Conservation (phyloP, 73 alveolate genomes). For the Blepharisma stoltei region DNA sequence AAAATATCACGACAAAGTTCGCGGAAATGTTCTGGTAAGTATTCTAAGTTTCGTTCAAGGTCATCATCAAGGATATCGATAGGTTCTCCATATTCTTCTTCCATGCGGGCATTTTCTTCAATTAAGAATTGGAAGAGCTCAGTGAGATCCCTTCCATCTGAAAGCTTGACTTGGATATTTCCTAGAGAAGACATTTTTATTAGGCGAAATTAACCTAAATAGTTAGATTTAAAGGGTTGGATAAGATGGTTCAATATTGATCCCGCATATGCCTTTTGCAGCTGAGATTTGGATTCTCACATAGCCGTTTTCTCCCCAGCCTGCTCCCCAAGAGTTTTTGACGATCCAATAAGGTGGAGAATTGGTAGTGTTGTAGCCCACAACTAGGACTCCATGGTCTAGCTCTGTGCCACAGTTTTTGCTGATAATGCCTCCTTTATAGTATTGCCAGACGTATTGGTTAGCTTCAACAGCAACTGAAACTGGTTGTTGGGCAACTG, state of each 20-base stretch:
- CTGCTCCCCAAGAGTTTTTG: conserved; percentile 84
- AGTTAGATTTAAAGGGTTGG: conserved; percentile 10
- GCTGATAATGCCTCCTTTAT: conserved; percentile 25
- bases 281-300: conserved; percentile 27
- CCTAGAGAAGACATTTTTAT: no score
- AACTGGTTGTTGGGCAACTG: conserved; percentile 48
- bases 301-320: conserved; percentile 82
- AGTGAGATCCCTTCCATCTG: conserved; percentile 21
- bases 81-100: conserved; percentile 29
- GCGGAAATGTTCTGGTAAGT: conserved; percentile 3
- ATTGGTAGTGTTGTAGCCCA: conserved; percentile 61
- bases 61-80: conserved; percentile 9
- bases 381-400: conserved; percentile 78
- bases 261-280: conserved; percentile 34
- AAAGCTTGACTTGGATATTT: conserved; percentile 18
- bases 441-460: conserved; percentile 38
- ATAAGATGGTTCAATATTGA: conserved; percentile 27
- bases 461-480: conserved; percentile 73
- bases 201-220: no score
- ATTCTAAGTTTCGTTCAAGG: conserved; percentile 3
- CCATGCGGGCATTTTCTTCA: conserved; percentile 24
- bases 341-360: conserved; percentile 44
- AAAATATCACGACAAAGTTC: conserved; percentile 26
- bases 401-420: conserved; percentile 40
- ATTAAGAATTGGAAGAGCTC: not conserved